Evolutionary conservation across 768 basidiomycete species (phyloP), one percentile per base, ranked within the genome.

Genomic region (Pholiota microspora): DNA sequence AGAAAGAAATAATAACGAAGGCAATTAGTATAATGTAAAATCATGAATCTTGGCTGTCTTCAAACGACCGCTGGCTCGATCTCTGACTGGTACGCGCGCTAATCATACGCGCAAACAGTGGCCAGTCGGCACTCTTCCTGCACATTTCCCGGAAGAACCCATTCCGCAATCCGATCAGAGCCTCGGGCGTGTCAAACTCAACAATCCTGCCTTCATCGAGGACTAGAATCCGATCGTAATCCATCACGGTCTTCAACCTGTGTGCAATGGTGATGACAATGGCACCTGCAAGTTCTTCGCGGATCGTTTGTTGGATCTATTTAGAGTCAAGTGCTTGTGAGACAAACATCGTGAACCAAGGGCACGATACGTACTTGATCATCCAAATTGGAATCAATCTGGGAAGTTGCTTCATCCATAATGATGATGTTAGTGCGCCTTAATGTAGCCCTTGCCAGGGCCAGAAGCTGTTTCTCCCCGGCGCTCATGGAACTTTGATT

Each of bases 251-350:
- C 64, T 83, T 83, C 18, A 91, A 73, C 12, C 88, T 75, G 71
- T 92, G 92, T 3, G 92, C 92, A 53, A 94, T 92, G 7, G 89
- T 92, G 32, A 94, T 80, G 16, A 94, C 85, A 16, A 92, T 86
- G 0, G 87, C 81, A 9, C 80, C 78, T 1, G 76, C 67, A 49
- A 94, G 80, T 66, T 90, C 88, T 62, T 88, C 84, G 25, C 86
- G 79, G 29, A 91, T 84, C 0, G 88, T 90, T 32, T 71, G 71
- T 67, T 91, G 89, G 51, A 92, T 87, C 81, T 88, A 53, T 13
- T 4, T 21, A 32, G 10, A 34, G 9, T 53, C 7, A 15, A 28
- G 16, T 44, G 24, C 35, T 23, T 27, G 24, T 24, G 29, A 24
- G 44, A 40, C 32, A n/a, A 35, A 54, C 13, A 28, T 36, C 23